Percentiles rank a stretch among this genome's conserved stretches.
These are phyloP conservation scores for Globisporangium polare DNA, from an alignment of 352 stramenopile genomes.

Conservation along the genomic window DNA sequence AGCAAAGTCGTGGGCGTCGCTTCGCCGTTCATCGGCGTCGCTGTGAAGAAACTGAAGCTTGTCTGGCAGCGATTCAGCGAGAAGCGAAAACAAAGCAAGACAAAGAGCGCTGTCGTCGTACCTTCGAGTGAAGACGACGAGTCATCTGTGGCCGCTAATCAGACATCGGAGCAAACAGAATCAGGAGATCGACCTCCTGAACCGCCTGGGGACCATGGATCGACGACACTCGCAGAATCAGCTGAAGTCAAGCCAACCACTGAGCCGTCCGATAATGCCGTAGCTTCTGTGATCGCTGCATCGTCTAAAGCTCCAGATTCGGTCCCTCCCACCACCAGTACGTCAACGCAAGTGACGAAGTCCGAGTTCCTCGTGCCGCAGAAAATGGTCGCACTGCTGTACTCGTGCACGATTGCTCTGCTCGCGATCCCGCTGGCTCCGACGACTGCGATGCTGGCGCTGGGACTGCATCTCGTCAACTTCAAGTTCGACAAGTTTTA, in stretches of 20 bases:
- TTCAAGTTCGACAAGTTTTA: slow-evolving; percentile 84
- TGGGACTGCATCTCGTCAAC: slow-evolving; percentile 60
- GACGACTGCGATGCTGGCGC: slow-evolving; percentile 39
- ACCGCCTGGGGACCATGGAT: too few species aligned
- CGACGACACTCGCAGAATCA: not conserved
- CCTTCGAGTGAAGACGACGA: slow-evolving; percentile 11
- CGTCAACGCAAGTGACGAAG: slow-evolving; percentile 22
- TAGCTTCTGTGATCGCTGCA: not conserved
- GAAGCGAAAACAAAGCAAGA: slow-evolving; percentile 19
- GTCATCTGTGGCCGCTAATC: not conserved
- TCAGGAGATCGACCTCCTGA: not conserved
- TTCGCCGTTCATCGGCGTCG: slow-evolving; percentile 21
- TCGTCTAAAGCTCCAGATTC: not conserved
- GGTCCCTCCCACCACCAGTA: not conserved
- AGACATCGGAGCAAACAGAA: not conserved
- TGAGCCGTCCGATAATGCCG: not conserved
- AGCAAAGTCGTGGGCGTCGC: slow-evolving; percentile 51
- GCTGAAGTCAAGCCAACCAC: not conserved
- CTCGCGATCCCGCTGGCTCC: slow-evolving; percentile 71
- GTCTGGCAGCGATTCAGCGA: slow-evolving; percentile 13
- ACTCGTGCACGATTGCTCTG: slow-evolving; percentile 69
- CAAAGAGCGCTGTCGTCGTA: slow-evolving; percentile 21
- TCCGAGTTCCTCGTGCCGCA: slow-evolving; percentile 73
- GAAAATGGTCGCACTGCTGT: slow-evolving; percentile 82
- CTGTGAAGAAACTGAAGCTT: slow-evolving; percentile 18